phyloP scores from a whole-genome alignment of 192 early-diverging fungal species.

The Kappamyces sp. region DNA sequence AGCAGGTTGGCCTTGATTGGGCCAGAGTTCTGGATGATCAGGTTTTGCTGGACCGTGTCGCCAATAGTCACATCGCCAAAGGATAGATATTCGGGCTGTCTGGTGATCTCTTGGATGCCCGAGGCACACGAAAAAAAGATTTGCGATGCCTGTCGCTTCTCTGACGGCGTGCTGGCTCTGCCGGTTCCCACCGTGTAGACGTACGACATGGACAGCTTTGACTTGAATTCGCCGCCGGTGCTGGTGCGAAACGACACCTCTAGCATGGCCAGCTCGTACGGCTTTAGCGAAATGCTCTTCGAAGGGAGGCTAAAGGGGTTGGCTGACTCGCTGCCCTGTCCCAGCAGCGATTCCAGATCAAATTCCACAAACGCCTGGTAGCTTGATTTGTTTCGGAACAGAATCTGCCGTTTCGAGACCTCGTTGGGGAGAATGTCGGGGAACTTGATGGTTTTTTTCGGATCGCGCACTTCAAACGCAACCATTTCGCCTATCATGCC shows the following conservation, averaged over 20 bases:
- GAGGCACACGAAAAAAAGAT: conserved; percentile 16
- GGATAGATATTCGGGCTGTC: conserved; percentile 23
- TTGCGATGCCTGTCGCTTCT: no score
- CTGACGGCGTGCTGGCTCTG: no score
- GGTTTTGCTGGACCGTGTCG: conserved; percentile 5
- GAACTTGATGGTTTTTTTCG: conserved; percentile 28
- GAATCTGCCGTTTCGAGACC: conserved; percentile 30
- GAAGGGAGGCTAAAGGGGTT: conserved; percentile 12
- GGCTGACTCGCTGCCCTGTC: no score
- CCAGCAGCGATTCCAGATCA: no score
- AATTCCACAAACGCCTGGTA: no score
- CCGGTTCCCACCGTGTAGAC: conserved; percentile 30
- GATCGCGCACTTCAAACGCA: conserved; percentile 31
- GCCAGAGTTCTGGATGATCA: conserved; percentile 25
- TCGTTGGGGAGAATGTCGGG: conserved; percentile 35
- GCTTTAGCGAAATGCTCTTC: conserved; percentile 36
- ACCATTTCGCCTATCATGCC: conserved; percentile 39
- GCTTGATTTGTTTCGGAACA: conserved; percentile 37
- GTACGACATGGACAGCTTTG: conserved; percentile 38
- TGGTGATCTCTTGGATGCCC: conserved; percentile 2
- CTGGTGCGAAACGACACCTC: conserved; percentile 44
- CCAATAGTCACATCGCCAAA: conserved; percentile 42
- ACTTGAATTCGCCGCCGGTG: conserved; percentile 33
- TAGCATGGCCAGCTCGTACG: conserved; percentile 39
- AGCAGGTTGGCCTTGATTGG: conserved; percentile 4